Conservation (phyloP, 2,329 filamentous ascomycete species). For the Cadophora sp. region DNA sequence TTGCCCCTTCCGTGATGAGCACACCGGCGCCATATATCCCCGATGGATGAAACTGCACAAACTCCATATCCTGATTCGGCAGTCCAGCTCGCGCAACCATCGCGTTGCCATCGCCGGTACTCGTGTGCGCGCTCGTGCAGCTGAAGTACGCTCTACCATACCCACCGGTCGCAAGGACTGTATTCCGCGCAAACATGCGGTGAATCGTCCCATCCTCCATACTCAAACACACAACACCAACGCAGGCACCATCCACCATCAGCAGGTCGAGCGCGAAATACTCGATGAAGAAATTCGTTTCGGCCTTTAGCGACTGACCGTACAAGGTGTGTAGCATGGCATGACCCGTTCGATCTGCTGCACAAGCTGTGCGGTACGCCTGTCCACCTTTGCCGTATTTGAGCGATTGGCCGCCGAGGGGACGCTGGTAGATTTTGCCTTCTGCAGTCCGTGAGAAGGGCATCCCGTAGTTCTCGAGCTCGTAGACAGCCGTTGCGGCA, state of each 20-base stretch:
- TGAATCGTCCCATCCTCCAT: slow-evolving; percentile 58
- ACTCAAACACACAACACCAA: slow-evolving; percentile 53
- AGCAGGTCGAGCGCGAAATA: slow-evolving; percentile 56
- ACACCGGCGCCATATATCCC: slow-evolving; percentile 58
- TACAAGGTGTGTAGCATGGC: slow-evolving; percentile 58
- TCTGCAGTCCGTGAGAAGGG: slow-evolving; percentile 56
- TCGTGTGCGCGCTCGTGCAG: slow-evolving; percentile 55
- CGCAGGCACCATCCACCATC: slow-evolving; percentile 55
- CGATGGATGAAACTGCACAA: slow-evolving; percentile 57
- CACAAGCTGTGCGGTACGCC: slow-evolving; percentile 53
- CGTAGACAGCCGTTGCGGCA: slow-evolving; percentile 59
- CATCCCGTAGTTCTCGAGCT: slow-evolving; percentile 62
- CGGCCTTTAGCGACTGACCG: slow-evolving; percentile 54
- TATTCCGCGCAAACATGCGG: slow-evolving; percentile 54
- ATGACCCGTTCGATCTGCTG: slow-evolving; percentile 54
- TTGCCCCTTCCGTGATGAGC: slow-evolving; percentile 56
- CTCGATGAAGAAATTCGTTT: slow-evolving; percentile 57
- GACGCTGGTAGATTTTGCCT: slow-evolving; percentile 55
- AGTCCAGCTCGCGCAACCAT: slow-evolving; percentile 56
- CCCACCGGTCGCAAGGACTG: slow-evolving; percentile 55
- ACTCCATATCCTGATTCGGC: slow-evolving; percentile 57
- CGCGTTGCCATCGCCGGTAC: slow-evolving; percentile 56
- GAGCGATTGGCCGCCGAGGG: slow-evolving; percentile 54
- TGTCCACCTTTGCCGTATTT: slow-evolving; percentile 56
- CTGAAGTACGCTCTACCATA: slow-evolving; percentile 58